phyloP scores from a whole-genome alignment of 2,329 filamentous ascomycete species.

The Gaeumannomyces tritici region DNA sequence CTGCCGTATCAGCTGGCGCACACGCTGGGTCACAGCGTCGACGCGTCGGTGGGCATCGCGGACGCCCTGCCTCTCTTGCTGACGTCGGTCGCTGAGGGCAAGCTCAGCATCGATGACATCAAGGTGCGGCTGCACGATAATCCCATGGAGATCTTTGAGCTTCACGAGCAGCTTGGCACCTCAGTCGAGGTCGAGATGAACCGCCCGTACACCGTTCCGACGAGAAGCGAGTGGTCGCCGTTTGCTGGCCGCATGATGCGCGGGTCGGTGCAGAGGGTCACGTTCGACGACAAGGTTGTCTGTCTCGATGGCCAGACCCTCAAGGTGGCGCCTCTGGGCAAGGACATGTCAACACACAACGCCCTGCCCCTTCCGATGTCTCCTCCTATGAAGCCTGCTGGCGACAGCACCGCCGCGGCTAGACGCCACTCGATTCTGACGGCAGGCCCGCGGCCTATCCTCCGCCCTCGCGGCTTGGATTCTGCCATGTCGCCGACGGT shows the following conservation, averaged over 20 bases:
- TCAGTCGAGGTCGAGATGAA: slow-evolving; percentile 69
- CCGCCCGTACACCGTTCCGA: slow-evolving; percentile 52
- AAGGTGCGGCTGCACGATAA: slow-evolving; percentile 65
- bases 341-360: slow-evolving; percentile 66
- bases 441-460: slow-evolving; percentile 20
- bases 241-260: slow-evolving; percentile 60
- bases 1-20: slow-evolving; percentile 67
- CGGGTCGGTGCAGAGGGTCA: slow-evolving; percentile 64
- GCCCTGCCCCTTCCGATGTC: slow-evolving; percentile 31
- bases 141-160: slow-evolving; percentile 71
- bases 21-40: slow-evolving; percentile 39
- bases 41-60: slow-evolving; percentile 57
- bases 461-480: slow-evolving; percentile 23
- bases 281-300: slow-evolving; percentile 63
- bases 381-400: slow-evolving; percentile 39
- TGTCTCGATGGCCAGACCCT: slow-evolving; percentile 63
- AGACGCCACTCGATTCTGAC: slow-evolving; percentile 22
- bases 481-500: slow-evolving; percentile 29
- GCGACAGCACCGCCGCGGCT: slow-evolving; percentile 21
- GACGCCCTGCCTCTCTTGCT: slow-evolving; percentile 67
- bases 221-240: slow-evolving; percentile 50
- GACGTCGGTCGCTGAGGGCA: slow-evolving; percentile 66
- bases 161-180: slow-evolving; percentile 68
- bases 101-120: slow-evolving; percentile 64
- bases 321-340: slow-evolving; percentile 47